Conservation (phyloP, 305 asterid genomes). For the Rubia occidens region DNA sequence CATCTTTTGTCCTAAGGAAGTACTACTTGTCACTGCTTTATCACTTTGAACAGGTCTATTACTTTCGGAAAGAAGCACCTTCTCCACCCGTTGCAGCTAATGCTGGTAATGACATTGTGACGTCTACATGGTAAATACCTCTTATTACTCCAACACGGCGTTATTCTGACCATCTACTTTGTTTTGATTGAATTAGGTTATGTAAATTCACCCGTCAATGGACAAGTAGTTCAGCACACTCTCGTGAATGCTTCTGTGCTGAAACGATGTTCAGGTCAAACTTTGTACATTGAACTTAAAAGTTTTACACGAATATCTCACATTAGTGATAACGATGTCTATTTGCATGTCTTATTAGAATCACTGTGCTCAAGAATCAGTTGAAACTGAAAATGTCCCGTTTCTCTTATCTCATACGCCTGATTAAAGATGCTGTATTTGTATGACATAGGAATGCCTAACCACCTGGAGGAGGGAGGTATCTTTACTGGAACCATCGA, state of each 20-base stretch:
- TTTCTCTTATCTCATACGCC: neutral
- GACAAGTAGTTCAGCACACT: conserved; percentile 33
- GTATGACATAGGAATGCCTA: conserved; percentile 38
- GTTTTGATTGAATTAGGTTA: conserved; percentile 30
- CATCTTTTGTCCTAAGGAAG: conserved; percentile 72
- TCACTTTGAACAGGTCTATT: conserved; percentile 94
- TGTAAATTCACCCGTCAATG: conserved; percentile 26
- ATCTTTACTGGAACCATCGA: conserved; percentile 75
- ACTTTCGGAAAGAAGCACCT: conserved; percentile 70
- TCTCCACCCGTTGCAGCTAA: conserved; percentile 21
- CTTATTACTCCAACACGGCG: conserved; percentile 10
- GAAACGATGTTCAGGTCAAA: conserved; percentile 46
- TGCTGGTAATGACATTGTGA: conserved; percentile 22
- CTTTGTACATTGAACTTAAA: neutral
- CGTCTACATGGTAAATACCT: conserved; percentile 12
- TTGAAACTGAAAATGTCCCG: neutral
- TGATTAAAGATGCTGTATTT: conserved; percentile 1
- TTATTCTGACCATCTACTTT: conserved; percentile 11
- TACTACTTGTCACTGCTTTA: conserved; percentile 69
- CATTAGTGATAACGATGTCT: neutral
- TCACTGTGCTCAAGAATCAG: neutral
- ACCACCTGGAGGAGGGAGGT: conserved; percentile 47
- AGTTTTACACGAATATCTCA: no score
- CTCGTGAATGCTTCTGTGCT: conserved; percentile 34
- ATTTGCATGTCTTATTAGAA: neutral